These are phyloP conservation scores for Sparassis latifolia DNA, from an alignment of 1,284 basidiomycete species.

Conservation along the genomic window DNA sequence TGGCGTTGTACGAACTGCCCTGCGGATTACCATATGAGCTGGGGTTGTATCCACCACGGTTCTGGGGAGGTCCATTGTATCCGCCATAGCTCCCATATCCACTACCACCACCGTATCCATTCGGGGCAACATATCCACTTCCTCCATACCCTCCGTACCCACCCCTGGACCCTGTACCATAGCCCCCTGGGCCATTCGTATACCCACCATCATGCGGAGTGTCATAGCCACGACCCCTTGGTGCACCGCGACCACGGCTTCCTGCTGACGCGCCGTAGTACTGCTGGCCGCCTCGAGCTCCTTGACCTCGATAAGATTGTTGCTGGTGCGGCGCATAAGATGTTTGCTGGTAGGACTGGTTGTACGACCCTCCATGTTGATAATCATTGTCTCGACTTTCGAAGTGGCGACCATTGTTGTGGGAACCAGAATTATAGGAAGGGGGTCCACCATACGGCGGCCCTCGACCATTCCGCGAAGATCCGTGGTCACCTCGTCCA, in stretches of 20 bases:
- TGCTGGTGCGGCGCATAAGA: slow-evolving; percentile 8
- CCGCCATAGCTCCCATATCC: slow-evolving; percentile 15
- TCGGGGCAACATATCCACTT: slow-evolving; percentile 13
- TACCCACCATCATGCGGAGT: slow-evolving; percentile 6
- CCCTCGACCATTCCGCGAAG: slow-evolving; percentile 12
- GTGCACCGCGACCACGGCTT: slow-evolving; percentile 9
- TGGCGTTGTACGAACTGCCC: slow-evolving; percentile 19
- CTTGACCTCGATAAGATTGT: too few relatives aligned
- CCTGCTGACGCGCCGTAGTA: too few relatives aligned
- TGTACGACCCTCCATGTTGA: slow-evolving; percentile 11
- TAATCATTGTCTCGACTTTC: slow-evolving; percentile 12
- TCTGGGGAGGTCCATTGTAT: slow-evolving; percentile 17
- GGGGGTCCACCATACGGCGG: slow-evolving; percentile 11
- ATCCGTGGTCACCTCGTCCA: slow-evolving; percentile 19
- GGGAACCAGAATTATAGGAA: slow-evolving; percentile 8
- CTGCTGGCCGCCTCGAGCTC: too few relatives aligned
- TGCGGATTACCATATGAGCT: slow-evolving; percentile 13
- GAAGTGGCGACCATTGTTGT: slow-evolving; percentile 17
- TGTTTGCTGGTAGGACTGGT: slow-evolving; percentile 11
- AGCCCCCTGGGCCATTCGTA: slow-evolving; percentile 17
- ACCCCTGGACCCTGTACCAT: slow-evolving; percentile 15
- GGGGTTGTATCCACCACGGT: slow-evolving; percentile 12
- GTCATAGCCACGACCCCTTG: slow-evolving; percentile 11
- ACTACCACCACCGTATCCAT: slow-evolving; percentile 20
- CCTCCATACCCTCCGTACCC: slow-evolving; percentile 17